Evolutionary conservation across 2,329 filamentous ascomycete genomes (phyloP), one percentile per base, ranked within the genome.

Genomic region (Rachicladosporium sp.): DNA sequence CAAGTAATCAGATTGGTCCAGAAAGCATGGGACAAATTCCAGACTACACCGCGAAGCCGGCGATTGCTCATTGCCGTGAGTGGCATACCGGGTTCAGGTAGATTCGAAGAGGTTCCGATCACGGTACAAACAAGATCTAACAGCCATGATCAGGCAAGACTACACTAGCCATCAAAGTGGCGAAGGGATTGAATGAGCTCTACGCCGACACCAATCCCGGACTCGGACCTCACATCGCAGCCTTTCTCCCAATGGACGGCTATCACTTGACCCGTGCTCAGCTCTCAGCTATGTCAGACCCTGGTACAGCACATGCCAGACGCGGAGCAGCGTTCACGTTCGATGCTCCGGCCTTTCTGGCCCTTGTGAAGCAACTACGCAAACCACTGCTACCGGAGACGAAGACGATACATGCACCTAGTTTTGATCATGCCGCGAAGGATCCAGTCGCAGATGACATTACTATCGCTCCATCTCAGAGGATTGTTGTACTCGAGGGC

Each of bases 291-390:
- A 80, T 96, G 74, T 78, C 86, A 1, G 78, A 95, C 56, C 82
- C 89, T 0, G 65, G 55, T 1, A 71, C 71, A 4, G 89, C 89
- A 0, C 81, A 86, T 53, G 82, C 80, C 31, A 80, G 88, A 3
- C 78, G 91, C 48, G 91, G 91, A 12, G 91, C 91, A 27, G 84
- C 82, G 10, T 96, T 93, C 64, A 98, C 91, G n/a, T 96, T 98
- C 57, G 84, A 96, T 59, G 82, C 78, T 0, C 55, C 68, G 0
- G 75, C 78, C 6, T 93, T 91, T 59, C 67, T 83, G 2, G 44
- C 55, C 0, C 69, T 96, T 0, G 76, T 94, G 3, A 64, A 69
- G 40, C 62, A 71, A 6, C 67, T 95, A 3, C 75, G 80, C 1
- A 61, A 70, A 33, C 76, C 79, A 0, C 53, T 85, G 1, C 64